Evolutionary conservation across 768 basidiomycete genomes (phyloP), one percentile per base, ranked within the genome.

Genomic region (Mycena vulgaris): DNA sequence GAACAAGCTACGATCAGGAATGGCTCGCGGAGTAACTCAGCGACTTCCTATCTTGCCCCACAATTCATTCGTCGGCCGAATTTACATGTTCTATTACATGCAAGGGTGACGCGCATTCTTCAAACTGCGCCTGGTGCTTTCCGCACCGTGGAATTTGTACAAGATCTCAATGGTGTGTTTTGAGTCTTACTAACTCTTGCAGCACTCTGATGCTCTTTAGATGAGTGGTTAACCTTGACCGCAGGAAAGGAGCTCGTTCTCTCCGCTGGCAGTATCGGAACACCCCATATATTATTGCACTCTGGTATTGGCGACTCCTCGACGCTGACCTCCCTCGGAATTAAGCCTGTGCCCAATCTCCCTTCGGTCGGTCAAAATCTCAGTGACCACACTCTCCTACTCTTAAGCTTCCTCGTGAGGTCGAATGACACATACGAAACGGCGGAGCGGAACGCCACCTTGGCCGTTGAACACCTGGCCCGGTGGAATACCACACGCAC

Each of bases 221-320:
- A 59, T 1, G 25, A 21, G 37, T 9, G 19, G 14, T 42, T 53
- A 40, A 67, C 39, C 3, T 16, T 80, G 1, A 77, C 69, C 7
- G 80, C 80, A 1, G 61, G 42, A 10, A 77, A 76, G 39, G 81
- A 82, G 60, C 66, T 82, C 13, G 75, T 82, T 30, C 72, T 82
- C 9, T 80, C 79, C 2, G 75, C 77, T 4, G 79, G 80, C 19
- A 61, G 73, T 5, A 65, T 80, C 35, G 77, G 74, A 1, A 79
- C 78, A 3, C 79, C 81, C 5, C 39, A 42, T 23, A 66, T 66
- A 13, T 19, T 66, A 3, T 9, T 66, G 35, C 47, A 66, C 37
- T 59, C 57, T 9, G 65, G 65, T 1, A 66, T 66, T 7, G 65
- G 65, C 21, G 33, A 66, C n/a, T 58, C 65, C 19, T 23, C 47